Percentiles rank a stretch among this genome's conserved stretches.
Conservation (phyloP, 306 rosid species). For the Abrus pulchellus region DNA sequence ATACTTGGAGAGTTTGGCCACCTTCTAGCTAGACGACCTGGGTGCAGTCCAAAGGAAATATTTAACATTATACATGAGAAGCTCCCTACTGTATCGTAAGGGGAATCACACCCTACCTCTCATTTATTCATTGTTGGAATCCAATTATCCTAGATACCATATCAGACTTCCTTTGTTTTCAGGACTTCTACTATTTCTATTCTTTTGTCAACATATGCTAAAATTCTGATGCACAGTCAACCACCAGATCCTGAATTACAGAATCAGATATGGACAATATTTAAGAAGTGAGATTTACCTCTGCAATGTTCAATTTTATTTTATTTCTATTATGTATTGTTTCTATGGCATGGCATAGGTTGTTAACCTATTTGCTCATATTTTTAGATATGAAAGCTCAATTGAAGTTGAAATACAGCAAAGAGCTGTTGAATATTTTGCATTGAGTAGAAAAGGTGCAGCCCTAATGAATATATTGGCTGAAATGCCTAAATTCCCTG, state of each 20-base stretch:
- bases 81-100: slow-evolving; percentile 98
- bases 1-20: slow-evolving; percentile 99
- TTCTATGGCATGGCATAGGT: slow-evolving; percentile 39
- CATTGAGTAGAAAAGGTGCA: slow-evolving; percentile 93
- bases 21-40: slow-evolving; percentile 92
- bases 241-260: slow-evolving; percentile 98
- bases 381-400: slow-evolving; percentile 91
- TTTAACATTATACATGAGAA: slow-evolving; percentile 92
- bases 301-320: slow-evolving; percentile 27
- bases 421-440: slow-evolving; percentile 94
- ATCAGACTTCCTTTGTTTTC: slow-evolving; percentile 56
- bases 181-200: slow-evolving; percentile 88
- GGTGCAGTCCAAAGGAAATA: slow-evolving; percentile 88
- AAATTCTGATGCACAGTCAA: slow-evolving; percentile 96
- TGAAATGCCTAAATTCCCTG: slow-evolving; percentile 99
- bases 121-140: slow-evolving; percentile 3
- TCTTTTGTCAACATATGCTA: slow-evolving; percentile 97
- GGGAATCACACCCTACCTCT: slow-evolving; percentile 40
- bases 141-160: slow-evolving; percentile 42
- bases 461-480: slow-evolving; percentile 88
- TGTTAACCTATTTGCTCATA: slow-evolving; percentile 50
- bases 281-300: slow-evolving; percentile 80
- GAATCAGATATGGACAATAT: slow-evolving; percentile 94
- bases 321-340: slow-evolving; percentile 6
- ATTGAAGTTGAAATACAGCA: slow-evolving; percentile 99